Evolutionary conservation across 352 stramenopile genomes (phyloP), one percentile per base, ranked within the genome.

Genomic region (Phytophthora europaea): DNA sequence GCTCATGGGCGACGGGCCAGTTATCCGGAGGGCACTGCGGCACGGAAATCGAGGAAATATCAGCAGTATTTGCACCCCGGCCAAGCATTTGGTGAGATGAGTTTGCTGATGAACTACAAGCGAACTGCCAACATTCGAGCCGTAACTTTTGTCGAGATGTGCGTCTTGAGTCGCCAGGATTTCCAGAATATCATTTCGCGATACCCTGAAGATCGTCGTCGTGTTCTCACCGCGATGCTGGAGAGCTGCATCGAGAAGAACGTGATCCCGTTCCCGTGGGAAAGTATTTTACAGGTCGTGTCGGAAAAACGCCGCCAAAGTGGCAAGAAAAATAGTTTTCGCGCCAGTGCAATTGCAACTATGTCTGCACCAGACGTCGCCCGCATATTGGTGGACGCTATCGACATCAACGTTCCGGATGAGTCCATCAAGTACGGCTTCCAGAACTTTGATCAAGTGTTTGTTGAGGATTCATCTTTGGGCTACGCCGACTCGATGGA

Each of bases 11-110:
- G 47, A 38, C 22, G 50, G 10, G 23, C 22, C 23, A 34, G 22
- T 56, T 56, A 36, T 20, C 50, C 26, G 12, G 26, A 56, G 50
- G 22, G 50, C 9, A 22, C 50, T 16, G 53, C 47, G 13, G 18
- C 31, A 12, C 26, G 7, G 18, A 60, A 45, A 16, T 6, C 58
- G 15, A 31, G 33, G 16, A 65, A 33, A 43, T 28, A 53, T 28
- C 47, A 20, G 7, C n/a, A 45, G 26, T 65, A 13, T 31, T 65
- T 65, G 10, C 50, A 60, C 9, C 56, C 48, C 3, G 76, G 76
- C 16, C 67, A 75, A 40, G 71, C 70, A 1, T 83, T 82, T 36
- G 71, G 76, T 6, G 68, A 83, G 59, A 76, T 83, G 63, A 70
- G 67, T 54, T 63, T 83, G 54, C 59, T 83, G 2, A 74, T 76